A percentile compares a stretch with the other conserved stretches of the same genome.
Evolutionary conservation across 257 asterid species (phyloP).

Genomic region (Fraxinus pennsylvanica): DNA sequence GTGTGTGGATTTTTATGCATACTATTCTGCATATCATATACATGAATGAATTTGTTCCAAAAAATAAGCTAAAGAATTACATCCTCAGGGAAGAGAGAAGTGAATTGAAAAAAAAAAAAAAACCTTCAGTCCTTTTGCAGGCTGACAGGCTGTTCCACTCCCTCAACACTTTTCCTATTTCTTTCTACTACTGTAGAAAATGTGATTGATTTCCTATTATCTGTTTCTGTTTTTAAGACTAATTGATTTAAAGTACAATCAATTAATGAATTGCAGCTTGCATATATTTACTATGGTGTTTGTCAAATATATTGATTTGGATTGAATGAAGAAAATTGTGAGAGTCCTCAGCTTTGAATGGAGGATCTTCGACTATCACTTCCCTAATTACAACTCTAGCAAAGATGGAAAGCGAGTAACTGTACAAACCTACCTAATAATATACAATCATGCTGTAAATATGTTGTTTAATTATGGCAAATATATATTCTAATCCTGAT

Average conservation of each 20-base stretch:
- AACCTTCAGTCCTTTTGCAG: neutral
- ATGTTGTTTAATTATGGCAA: too few relatives aligned
- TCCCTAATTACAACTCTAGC: too few relatives aligned
- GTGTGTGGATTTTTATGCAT: neutral
- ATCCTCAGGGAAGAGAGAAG: neutral
- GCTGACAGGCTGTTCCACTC: constrained; percentile 8
- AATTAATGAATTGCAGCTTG: neutral
- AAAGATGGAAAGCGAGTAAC: too few relatives aligned
- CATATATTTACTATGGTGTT: neutral
- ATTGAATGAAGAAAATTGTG: too few relatives aligned
- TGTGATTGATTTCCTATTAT: neutral
- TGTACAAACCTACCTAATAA: too few relatives aligned
- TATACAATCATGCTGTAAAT: too few relatives aligned
- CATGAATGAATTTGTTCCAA: constrained; percentile 4
- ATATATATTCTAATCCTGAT: too few relatives aligned
- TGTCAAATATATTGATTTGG: too few relatives aligned
- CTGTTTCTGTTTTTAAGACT: neutral
- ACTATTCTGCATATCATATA: constrained; percentile 8
- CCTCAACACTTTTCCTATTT: neutral
- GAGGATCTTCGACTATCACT: too few relatives aligned
- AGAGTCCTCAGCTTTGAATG: too few relatives aligned
- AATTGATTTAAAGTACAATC: neutral
- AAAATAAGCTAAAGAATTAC: neutral
- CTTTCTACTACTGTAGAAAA: neutral
- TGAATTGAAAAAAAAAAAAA: constrained; percentile 3